Base-by-base conservation (phyloP, 331 rosid genomes). In the Rosa hybrid region DNA sequence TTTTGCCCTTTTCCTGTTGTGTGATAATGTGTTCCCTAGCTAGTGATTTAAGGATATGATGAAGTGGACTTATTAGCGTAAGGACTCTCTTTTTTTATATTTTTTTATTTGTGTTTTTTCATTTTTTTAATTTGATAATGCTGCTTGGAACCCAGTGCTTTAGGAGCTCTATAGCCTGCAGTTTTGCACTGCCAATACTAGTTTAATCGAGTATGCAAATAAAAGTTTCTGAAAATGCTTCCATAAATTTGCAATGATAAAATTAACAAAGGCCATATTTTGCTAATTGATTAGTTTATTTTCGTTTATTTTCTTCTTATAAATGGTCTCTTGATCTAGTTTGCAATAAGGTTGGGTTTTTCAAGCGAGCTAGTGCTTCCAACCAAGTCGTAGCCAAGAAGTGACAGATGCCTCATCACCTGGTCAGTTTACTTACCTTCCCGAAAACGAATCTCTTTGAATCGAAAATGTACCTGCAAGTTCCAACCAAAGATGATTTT, bases 371-470 rank as follows among this genome's bases (percentile, higher is more conserved):
- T n/a, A 64, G 70, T 18, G 49, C 71, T 67, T 34, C 71, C 71
- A 67, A 68, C 48, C 72, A 39, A n/a, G 49, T 68, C 46, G 13
- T 41, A 18, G 25, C 50, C 25, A 68, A 39, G 72, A 68, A 68
- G 14, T 68, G 72, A 68, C 72, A 39, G 72, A 18, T 68, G 72
- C 72, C 9, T 64, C 70, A 68, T 41, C 48, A 39, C 25, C 48
- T 39, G 72, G 27, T 38, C 49, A 68, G 65, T 17, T n/a, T 12
- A 51, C 77, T 39, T 51, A n/a, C 34, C 70, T 17, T 69, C 74
- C 72, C 74, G 45, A 60, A 56, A 69, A 42, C 69, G 81, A 70
- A 78, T 56, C 60, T 41, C 77, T 39, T 4, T 69, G 81, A 54
- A 69, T 51, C 12, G 68, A 56, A 57, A 41, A 38, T 39, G 71